These are phyloP conservation scores for Populus ilicifolia DNA, from an alignment of 345 rosid genomes.

Conservation along the genomic window DNA sequence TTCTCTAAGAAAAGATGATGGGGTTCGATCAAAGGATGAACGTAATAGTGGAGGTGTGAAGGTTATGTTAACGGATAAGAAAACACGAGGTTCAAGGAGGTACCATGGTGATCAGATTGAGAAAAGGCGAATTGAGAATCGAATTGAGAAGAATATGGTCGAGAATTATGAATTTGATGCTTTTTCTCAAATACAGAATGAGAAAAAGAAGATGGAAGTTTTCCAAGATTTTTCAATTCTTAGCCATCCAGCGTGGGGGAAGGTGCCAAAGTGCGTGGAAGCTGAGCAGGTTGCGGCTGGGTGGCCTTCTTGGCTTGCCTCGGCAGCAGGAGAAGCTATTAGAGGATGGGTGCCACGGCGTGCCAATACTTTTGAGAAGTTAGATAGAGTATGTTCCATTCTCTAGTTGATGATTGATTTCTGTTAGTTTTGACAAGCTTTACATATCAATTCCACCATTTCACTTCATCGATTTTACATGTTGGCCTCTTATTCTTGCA, in stretches of 20 bases:
- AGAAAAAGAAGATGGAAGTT: constrained; percentile 25
- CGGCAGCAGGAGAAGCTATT: constrained; percentile 77
- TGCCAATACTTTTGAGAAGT: constrained; percentile 68
- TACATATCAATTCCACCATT: neutral
- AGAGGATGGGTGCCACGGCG: constrained; percentile 75
- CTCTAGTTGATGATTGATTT: constrained; percentile 14
- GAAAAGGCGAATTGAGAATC: constrained; percentile 27
- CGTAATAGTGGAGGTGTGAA: constrained; percentile 44
- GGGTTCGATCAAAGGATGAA: constrained; percentile 34
- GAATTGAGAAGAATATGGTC: constrained; percentile 22
- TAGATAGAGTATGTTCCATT: constrained; percentile 58
- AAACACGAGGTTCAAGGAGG: constrained; percentile 43
- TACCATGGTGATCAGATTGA: constrained; percentile 46
- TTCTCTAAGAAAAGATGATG: constrained; percentile 63
- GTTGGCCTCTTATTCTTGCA: constrained; percentile 34
- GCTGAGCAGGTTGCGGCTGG: constrained; percentile 67
- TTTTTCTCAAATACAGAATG: neutral
- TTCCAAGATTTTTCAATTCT: constrained; percentile 23
- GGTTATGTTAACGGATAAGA: constrained; percentile 53
- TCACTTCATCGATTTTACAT: neutral
- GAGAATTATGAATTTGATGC: constrained; percentile 14
- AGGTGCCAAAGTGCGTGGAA: constrained; percentile 41
- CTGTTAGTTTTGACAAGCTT: neutral
- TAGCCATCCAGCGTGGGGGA: constrained; percentile 33
- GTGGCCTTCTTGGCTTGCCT: constrained; percentile 93